Base-by-base conservation (phyloP, 805 yeast genomes). In the Nakazawaea siamensis region DNA sequence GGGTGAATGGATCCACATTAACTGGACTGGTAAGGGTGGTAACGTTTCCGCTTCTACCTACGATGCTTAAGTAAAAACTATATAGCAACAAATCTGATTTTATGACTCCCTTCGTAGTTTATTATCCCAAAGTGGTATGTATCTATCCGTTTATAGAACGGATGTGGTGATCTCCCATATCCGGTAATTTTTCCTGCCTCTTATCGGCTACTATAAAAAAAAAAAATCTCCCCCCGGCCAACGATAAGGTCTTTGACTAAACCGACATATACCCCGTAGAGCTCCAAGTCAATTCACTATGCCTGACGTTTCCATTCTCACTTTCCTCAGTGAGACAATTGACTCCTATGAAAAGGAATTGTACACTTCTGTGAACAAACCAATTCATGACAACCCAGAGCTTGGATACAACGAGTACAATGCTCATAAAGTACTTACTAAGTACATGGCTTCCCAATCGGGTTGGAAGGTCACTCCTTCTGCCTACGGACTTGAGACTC, bases 11-110 rank as follows among this genome's bases (percentile, higher is more conserved):
- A 81, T 90, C 64, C 98, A 90, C 71, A 73, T 92, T 58, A 90
- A 90, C 92, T 90, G 98, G 98, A 90, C 97, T 49, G 97, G 97
- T 64, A 79, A 77, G 56, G 97, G 98, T 68, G 98, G 98, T 73
- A 80, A 92, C 67, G 84, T 88, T 49, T 83, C 96, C 51, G 95
- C 98, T 45, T 69, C 95, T 33, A 85, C 94, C 52, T 90, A 90
- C 68, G 80, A 80, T 55, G 97, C 97, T 66, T 90, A 74, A 64
- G 31, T 31, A n/a, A n/a, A n/a, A n/a, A n/a, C n/a, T n/a, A n/a
- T n/a, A n/a, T n/a, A n/a, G n/a, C n/a, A n/a, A n/a, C n/a, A n/a
- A n/a, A n/a, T n/a, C n/a, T n/a, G n/a, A n/a, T n/a, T n/a, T n/a
- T n/a, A n/a, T n/a, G n/a, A n/a, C n/a, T n/a, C n/a, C n/a, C n/a